A percentile compares a stretch with the other conserved stretches of the same genome.
phyloP scores from a whole-genome alignment of 2,329 filamentous ascomycete species.

The Didymella exigua region DNA sequence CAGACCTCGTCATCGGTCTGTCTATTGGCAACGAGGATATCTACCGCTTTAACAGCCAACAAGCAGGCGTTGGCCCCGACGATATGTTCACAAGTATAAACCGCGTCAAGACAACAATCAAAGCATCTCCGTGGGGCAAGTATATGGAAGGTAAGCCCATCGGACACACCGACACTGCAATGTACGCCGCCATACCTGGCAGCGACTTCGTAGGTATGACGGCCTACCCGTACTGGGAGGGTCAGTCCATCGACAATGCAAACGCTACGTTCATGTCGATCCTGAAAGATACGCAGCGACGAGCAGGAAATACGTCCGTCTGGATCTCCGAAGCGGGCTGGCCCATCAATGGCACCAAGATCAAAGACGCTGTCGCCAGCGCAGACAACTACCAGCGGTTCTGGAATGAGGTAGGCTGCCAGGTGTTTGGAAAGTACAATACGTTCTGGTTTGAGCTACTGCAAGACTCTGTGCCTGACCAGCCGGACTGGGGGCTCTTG shows the following conservation, averaged over 20 bases:
- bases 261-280: conserved; percentile 47
- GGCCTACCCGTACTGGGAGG: conserved; percentile 43
- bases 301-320: conserved; percentile 30
- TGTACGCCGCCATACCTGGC: conserved; percentile 30
- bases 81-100: conserved; percentile 59
- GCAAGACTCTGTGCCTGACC: conserved; percentile 26
- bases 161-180: conserved; percentile 43
- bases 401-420: conserved; percentile 41
- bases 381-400: conserved; percentile 33
- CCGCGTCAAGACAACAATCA: conserved; percentile 56
- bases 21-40: conserved; percentile 53
- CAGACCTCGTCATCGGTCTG: conserved; percentile 47
- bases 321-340: conserved; percentile 48
- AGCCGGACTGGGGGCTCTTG: conserved; percentile 37
- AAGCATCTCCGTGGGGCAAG: conserved; percentile 62
- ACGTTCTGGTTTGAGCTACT: conserved; percentile 44
- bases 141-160: conserved; percentile 49
- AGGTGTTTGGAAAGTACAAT: conserved; percentile 38
- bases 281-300: conserved; percentile 27
- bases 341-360: conserved; percentile 28
- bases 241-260: conserved; percentile 37
- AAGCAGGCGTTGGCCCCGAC: conserved; percentile 65
- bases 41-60: conserved; percentile 64
- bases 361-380: conserved; percentile 23
- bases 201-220: conserved; percentile 45